Base-by-base conservation (phyloP, 2,329 filamentous ascomycete genomes). In the Chalara sp. region DNA sequence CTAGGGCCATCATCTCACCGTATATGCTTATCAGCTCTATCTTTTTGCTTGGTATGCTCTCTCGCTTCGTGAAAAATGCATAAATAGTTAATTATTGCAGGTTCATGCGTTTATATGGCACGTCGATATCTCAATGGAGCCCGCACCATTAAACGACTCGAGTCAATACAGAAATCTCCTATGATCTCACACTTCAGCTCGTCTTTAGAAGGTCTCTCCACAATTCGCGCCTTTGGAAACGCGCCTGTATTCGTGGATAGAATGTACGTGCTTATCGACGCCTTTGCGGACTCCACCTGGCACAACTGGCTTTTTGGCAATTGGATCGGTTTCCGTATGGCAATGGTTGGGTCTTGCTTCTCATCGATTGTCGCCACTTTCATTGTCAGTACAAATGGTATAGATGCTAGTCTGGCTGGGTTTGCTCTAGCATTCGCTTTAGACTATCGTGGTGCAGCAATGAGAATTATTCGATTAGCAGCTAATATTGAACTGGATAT, bases 401-500 rank as follows among this genome's bases (percentile, higher is more conserved):
- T 89, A 62, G 79, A 85, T 61, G 79, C 86, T 1, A 76, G 84
- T 2, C 70, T 89, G 31, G 86, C 86, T 2, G 87, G 87, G 0
- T 90, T 91, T 60, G 84, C 85, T 0, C 70, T 91, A 44, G 80
- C 81, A 3, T 90, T 90, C 67, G 79, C 85, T 0, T 70, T 90
- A 39, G 79, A 84, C 50, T 87, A 88, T 62, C 78, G 82, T 0
- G 69, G 69, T 29, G 73, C 75, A 12, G 76, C 89, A 52, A 75
- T 82, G 43, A 83, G 78, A 75, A 74, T 78, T 0, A 76, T 89
- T 35, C 75, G 83, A 4, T 69, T 81, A 44, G 87, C 86, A 62
- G 77, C 84, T 1, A 81, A 78, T 53, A 70, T 87, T 28, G 87
- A 91, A 63, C 70, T 89, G 6, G 80, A 86, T 61, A 89, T 90